Base-by-base conservation (phyloP, 306 rosid species). In the Betula pendula region DNA sequence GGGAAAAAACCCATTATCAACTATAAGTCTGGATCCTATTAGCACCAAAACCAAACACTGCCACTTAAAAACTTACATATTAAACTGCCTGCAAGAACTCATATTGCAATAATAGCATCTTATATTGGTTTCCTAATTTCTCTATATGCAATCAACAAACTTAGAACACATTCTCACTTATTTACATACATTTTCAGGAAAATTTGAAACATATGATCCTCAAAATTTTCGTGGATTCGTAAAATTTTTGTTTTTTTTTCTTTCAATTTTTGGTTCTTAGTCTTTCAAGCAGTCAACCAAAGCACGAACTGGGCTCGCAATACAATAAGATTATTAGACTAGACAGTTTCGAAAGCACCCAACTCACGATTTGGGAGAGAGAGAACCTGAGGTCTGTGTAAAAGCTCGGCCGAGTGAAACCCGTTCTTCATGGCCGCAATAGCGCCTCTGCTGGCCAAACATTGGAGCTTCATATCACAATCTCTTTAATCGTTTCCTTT, bases 301-400 rank as follows among this genome's bases (percentile, higher is more conserved):
- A 8, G 27, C 27, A 55, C 25, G 31, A 24, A 55, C 29, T 22
- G 11, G 29, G 29, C 14, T 55, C 25, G 62, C 62, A 55, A 55
- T 8, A 55, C 2, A 51, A 51, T 16, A 22, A 22, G 31, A 55
- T 55, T 55, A 22, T 55, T 20, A 19, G 60, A 20, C 8, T n/a
- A 53, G 27, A 8, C 29, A 55, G 0, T 55, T 55, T 20, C 25
- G n/a, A 9, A 11, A 22, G 63, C 63, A 24, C 17, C 2, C 33
- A 11, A 1, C 49, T 11, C 49, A 45, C 31, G 1, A 49, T 14
- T 49, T 49, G 63, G 3, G 19, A 51, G 51, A 68, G 48, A 60
- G 31, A 29, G 66, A 3, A 89, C 86, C 88, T 82, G 92, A 50
- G 60, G 69, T 52, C 58, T 20, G 55, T 63, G 75, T 16, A 72